Conservation (phyloP, 345 rosid species). For the Pistacia vera region DNA sequence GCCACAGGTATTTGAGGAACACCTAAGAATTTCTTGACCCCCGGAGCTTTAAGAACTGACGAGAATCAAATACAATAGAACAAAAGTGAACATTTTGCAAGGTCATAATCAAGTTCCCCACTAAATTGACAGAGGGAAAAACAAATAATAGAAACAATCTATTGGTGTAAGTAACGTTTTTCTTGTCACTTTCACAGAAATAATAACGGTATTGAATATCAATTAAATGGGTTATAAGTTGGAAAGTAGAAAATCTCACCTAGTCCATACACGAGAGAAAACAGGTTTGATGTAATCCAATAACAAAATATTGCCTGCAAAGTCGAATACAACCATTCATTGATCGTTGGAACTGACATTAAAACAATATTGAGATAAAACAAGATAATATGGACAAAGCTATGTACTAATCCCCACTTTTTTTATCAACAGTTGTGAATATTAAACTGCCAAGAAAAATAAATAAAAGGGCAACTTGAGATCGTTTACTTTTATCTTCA, state of each 20-base stretch:
- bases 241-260: slow-evolving; percentile 46
- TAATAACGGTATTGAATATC: not conserved
- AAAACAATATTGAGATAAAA: not conserved
- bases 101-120: not conserved
- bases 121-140: not conserved
- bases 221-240: not conserved
- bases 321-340: not conserved
- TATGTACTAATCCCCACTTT: not conserved
- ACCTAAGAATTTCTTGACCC: slow-evolving; percentile 64
- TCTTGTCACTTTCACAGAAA: not conserved
- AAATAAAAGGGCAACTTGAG: not conserved
- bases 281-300: slow-evolving; percentile 85
- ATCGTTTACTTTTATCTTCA: not conserved
- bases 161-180: not conserved
- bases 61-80: not conserved
- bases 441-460: not conserved
- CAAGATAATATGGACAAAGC: not conserved
- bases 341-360: not conserved
- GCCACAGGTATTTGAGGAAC: slow-evolving; percentile 58
- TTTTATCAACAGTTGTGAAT: not conserved
- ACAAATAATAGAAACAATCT: not conserved
- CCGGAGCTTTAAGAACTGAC: slow-evolving; percentile 67
- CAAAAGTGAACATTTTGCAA: not conserved
- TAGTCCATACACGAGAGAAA: slow-evolving; percentile 70
- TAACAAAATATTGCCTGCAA: slow-evolving; percentile 92